Conservation (phyloP, 2,329 filamentous ascomycete genomes). For the Xylaria sp. region DNA sequence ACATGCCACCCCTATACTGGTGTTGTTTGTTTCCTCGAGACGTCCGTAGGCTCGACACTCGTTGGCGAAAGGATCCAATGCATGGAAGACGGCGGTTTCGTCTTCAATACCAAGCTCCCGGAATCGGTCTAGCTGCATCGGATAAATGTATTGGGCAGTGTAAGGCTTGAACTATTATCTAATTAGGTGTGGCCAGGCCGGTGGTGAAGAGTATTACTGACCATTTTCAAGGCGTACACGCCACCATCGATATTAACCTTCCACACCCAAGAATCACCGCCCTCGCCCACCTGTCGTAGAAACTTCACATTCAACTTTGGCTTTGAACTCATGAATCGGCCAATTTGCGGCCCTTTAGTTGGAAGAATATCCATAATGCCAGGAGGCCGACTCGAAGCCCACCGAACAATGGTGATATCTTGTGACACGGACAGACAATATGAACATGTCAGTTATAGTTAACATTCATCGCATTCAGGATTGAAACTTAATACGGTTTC, state of each 20-base stretch:
- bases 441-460: neutral
- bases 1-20: neutral
- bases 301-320: neutral
- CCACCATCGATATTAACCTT: neutral
- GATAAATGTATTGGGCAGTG: neutral
- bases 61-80: neutral
- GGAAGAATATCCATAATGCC: neutral
- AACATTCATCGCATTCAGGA: too few species aligned
- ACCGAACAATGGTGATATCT: neutral
- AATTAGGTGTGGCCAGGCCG: neutral
- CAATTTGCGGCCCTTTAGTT: neutral
- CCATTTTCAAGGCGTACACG: neutral
- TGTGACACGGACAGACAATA: neutral
- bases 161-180: neutral
- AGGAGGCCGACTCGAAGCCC: neutral
- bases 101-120: neutral
- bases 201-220: neutral
- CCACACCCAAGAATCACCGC: neutral
- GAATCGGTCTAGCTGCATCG: neutral
- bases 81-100: neutral
- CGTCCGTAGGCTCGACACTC: slow-evolving; percentile 8
- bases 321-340: neutral
- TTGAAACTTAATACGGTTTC: neutral
- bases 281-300: neutral
- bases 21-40: neutral